Base-by-base conservation (phyloP, 192 early-diverging fungal species). In the Mortierella antarctica region DNA sequence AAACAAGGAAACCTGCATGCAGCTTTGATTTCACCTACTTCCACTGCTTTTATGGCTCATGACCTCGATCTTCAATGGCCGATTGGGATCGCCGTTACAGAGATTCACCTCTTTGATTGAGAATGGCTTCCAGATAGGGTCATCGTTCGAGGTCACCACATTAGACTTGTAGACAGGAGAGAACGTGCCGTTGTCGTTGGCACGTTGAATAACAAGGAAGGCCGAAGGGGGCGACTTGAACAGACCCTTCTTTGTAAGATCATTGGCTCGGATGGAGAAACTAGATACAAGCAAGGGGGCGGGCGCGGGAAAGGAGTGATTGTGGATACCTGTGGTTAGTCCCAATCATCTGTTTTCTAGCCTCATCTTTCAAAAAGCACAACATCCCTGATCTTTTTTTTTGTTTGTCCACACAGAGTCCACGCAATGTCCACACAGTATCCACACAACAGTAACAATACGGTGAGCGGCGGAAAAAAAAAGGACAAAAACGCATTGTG, bases 211-310 rank as follows among this genome's bases (percentile, higher is more conserved):
- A 4, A 78, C 61, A 11, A 83, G 57, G 57, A 64, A 78, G 6
- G 82, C 41, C 4, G 76, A 82, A 11, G 76, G 76, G 8, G 74
- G 46, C 6, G 73, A 20, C 52, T 70, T 81, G 57, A 77, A 79
- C 5, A 82, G 31, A 41, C 63, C 76, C 51, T 74, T 84, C 42
- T 67, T 70, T 51, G 65, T 61, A 11, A 79, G 53, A 46, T 83
- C 76, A 62, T 74, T 71, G 48, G 64, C 86, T 58, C 65, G 82
- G 54, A 82, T 75, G 21, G 51, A 56, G 55, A 85, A 86, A n/a
- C 78, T 83, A 57, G 7, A 5, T 15, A 13, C 3, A 45, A 64
- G 14, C 18, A 58, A 54, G 61, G 21, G 49, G 1, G 45, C 14
- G 11, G 8, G 48, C 12, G 5, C 46, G 15, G 14, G 40, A 49